Evolutionary conservation across 139 green algal genomes (phyloP).

Genomic region (Chlorella sp.): DNA sequence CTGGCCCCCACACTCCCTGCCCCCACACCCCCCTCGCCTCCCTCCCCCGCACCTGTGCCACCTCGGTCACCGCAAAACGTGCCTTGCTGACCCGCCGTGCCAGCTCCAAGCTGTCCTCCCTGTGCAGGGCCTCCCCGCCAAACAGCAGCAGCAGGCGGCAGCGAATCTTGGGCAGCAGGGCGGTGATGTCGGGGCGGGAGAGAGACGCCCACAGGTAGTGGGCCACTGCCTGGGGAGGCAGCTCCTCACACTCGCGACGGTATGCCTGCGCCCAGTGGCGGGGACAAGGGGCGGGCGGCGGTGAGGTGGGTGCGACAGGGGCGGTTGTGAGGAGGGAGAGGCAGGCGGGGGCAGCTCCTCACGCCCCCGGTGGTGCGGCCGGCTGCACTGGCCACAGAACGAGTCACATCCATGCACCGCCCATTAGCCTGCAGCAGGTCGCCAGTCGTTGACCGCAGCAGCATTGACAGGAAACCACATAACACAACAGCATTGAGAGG

Average conservation of each 20-base stretch:
- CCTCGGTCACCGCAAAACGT: slow-evolving; percentile 41
- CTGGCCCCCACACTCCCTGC: background rate
- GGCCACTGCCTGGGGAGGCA: slow-evolving; percentile 24
- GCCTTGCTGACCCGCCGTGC: slow-evolving; percentile 24
- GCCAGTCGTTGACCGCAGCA: no score
- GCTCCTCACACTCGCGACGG: slow-evolving; percentile 20
- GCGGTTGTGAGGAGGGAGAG: background rate
- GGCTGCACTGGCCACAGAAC: no score
- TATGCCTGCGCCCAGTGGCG: slow-evolving; percentile 1
- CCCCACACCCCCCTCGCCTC: background rate
- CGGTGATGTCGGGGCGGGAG: slow-evolving; percentile 1
- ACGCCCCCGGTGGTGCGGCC: background rate
- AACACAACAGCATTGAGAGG: background rate
- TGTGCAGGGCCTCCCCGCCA: slow-evolving; percentile 45
- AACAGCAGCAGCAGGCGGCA: slow-evolving; percentile 48
- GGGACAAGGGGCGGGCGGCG: background rate
- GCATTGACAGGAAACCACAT: background rate
- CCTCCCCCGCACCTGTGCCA: slow-evolving; percentile 12
- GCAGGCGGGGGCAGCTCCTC: background rate
- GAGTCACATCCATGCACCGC: no score
- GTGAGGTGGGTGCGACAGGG: background rate
- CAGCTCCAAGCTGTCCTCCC: slow-evolving; percentile 44
- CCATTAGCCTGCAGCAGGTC: no score
- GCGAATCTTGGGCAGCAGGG: slow-evolving; percentile 14
- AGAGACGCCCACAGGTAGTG: slow-evolving; percentile 45